Evolutionary conservation across 208 protist genomes (phyloP), one percentile per base, ranked within the genome.

Genomic region (Leishmania turanica): DNA sequence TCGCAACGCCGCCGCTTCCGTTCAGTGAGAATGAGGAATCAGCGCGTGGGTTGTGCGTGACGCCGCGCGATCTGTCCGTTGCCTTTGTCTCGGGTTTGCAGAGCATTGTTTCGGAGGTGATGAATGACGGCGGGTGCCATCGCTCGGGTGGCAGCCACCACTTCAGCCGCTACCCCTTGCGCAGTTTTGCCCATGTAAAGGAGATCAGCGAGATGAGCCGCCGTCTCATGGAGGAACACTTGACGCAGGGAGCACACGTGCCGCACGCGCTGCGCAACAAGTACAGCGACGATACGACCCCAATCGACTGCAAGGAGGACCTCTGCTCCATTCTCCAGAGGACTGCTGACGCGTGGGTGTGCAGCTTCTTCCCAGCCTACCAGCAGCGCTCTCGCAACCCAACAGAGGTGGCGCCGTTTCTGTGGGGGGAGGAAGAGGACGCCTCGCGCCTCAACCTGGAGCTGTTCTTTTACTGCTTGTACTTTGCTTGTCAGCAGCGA

Each of bases 401-500:
- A 11, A 53, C 24, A 37, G 79, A 81, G 58, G 81, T 40, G 66
- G 56, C 82, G 47, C 78, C 79, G 34, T 88, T 87, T 53, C 40
- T 95, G 0, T 95, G 91, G 91, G 60, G 34, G 6, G 79, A 84
- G 65, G 83, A 88, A 53, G 70, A 56, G n/a, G 49, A 42, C 68
- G 40, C 80, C 17, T 75, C 71, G 37, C 73, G 21, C 15, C 34
- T 84, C 1, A 80, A 89, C 80, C 75, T 65, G 11, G 84, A 88
- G 40, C 81, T 93, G 8, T 81, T 94, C 62, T 84, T 88, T 40
- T 93, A 92, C 84, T 89, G 87, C 40, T 84, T 96, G 42, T 93
- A 92, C 82, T 79, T 78, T 68, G 78, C 91, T 27, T 84, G 82
- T 73, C 87, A 87, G 45, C 87, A 86, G 66, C 70, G 62, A n/a